phyloP scores from a whole-genome alignment of 2,329 filamentous ascomycete species.

The Penicillium oxalicum region DNA sequence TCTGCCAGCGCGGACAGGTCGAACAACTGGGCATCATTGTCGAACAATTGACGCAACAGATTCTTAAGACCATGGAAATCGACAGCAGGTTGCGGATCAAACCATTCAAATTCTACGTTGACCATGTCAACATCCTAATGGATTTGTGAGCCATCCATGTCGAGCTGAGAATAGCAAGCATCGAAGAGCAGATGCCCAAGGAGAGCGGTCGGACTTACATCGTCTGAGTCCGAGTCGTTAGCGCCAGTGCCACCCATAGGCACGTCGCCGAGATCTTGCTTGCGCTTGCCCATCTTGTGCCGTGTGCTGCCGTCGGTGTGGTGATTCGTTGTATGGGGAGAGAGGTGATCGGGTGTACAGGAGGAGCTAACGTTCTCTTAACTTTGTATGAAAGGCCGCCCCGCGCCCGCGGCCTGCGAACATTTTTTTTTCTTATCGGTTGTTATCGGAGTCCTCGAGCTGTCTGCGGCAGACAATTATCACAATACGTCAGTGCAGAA shows the following conservation, averaged over 20 bases:
- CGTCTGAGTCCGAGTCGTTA: constrained; percentile 37
- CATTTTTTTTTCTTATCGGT: constrained; percentile 21
- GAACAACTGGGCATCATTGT: constrained; percentile 77
- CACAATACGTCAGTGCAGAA: too few species aligned
- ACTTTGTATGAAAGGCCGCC: not conserved
- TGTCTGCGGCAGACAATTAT: not conserved
- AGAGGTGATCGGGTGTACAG: too few species aligned
- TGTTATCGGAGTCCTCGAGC: constrained; percentile 12
- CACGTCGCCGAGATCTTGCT: constrained; percentile 44
- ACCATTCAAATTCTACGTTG: constrained; percentile 98
- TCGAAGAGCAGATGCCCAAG: too few species aligned
- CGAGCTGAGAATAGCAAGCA: too few species aligned
- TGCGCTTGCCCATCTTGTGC: constrained; percentile 46
- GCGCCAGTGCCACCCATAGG: constrained; percentile 41
- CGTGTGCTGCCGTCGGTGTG: too few species aligned
- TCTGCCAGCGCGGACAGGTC: constrained; percentile 83
- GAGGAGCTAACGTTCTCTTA: too few species aligned
- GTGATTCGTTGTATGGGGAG: too few species aligned
- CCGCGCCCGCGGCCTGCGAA: constrained; percentile 20
- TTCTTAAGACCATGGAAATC: constrained; percentile 95
- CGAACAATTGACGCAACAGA: constrained; percentile 84
- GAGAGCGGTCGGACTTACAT: constrained; percentile 21
- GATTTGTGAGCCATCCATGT: not conserved
- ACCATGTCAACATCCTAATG: constrained; percentile 79
- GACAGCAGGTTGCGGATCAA: constrained; percentile 81